These are phyloP conservation scores for Thuidium tamariscinum DNA, from an alignment of 225 moss, liverwort and hornwort species.

Conservation along the genomic window DNA sequence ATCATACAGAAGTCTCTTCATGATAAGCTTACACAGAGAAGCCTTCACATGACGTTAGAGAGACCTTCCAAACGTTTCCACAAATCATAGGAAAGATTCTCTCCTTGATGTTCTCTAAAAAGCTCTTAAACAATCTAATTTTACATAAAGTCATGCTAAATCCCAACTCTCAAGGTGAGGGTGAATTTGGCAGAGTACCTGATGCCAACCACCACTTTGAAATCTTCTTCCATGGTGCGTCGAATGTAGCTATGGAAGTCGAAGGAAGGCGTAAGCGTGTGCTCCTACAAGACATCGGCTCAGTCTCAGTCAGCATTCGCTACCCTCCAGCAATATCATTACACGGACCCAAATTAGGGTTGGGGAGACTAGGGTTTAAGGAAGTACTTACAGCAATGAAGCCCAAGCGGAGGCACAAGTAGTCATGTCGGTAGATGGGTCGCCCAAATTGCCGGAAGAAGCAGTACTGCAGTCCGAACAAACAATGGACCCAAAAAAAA, in stretches of 20 bases:
- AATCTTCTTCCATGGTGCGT: conserved; percentile 77
- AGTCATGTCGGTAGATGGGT: conserved; percentile 64
- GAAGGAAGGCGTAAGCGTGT: conserved; percentile 32
- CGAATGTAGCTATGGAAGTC: conserved; percentile 82
- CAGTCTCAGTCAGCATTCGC: background rate
- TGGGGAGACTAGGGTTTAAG: background rate
- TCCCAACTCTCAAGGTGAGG: background rate
- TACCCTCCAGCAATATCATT: background rate
- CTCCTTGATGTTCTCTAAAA: background rate
- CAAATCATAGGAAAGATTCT: background rate
- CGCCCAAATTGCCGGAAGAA: conserved; percentile 74
- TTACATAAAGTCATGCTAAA: background rate
- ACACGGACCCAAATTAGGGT: background rate
- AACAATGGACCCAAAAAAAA: background rate
- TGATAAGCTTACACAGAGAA: background rate
- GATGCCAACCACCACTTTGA: conserved; percentile 73
- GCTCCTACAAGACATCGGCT: conserved; percentile 20
- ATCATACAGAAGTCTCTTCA: background rate
- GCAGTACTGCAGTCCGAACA: conserved; percentile 20
- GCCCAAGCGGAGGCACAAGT: conserved; percentile 67
- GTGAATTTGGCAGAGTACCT: conserved; percentile 9
- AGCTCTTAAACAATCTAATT: background rate
- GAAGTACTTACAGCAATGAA: conserved; percentile 57
- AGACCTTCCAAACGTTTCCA: background rate
- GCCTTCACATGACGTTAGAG: background rate